phyloP scores from a whole-genome alignment of 768 basidiomycete species.

The Pisolithus albus region DNA sequence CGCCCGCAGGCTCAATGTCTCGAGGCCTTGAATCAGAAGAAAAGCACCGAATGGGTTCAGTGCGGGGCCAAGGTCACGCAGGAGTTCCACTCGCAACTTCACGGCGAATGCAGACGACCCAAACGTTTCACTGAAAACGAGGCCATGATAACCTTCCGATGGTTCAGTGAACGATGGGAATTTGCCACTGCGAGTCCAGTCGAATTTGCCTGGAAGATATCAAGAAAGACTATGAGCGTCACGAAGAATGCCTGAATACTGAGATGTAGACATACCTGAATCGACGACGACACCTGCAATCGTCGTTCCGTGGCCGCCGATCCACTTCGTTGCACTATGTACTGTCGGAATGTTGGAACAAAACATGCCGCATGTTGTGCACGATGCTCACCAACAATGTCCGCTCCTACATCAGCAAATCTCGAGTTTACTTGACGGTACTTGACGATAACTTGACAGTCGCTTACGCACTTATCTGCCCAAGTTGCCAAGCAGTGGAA shows the following conservation, averaged over 20 bases:
- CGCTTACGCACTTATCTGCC: too few species aligned
- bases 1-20: conserved; percentile 54
- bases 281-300: conserved; percentile 61
- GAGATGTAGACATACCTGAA: conserved; percentile 32
- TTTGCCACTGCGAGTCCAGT: conserved; percentile 45
- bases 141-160: conserved; percentile 50
- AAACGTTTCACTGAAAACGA: conserved; percentile 45
- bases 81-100: conserved; percentile 45
- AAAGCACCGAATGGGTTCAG: conserved; percentile 55
- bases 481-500: too few species aligned
- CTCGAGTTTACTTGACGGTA: too few species aligned
- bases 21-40: conserved; percentile 52
- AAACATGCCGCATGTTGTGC: neutral
- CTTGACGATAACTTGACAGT: too few species aligned
- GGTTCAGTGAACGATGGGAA: conserved; percentile 55
- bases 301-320: conserved; percentile 61
- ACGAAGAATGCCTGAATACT: neutral
- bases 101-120: conserved; percentile 45
- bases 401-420: conserved; percentile 33
- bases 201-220: conserved; percentile 41
- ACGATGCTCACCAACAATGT: conserved; percentile 39
- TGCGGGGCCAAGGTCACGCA: conserved; percentile 47
- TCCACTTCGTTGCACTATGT: conserved; percentile 62
- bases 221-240: neutral
- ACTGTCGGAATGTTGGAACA: conserved; percentile 23